These are phyloP conservation scores for Diplodia corticola DNA, from an alignment of 2,329 filamentous ascomycete genomes.

Conservation along the genomic window DNA sequence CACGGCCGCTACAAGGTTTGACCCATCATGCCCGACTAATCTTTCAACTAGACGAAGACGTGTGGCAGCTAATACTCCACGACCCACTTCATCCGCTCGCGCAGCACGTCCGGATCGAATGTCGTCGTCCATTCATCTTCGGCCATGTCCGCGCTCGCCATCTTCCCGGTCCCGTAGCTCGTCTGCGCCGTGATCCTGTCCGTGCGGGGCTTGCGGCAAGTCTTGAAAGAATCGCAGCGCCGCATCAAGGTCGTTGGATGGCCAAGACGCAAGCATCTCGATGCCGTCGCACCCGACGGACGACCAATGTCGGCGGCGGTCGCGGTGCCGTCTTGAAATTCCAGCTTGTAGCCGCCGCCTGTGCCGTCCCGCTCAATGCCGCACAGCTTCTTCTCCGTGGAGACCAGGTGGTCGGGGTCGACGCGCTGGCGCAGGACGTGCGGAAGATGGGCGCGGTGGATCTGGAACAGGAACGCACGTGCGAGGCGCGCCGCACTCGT, in stretches of 20 bases:
- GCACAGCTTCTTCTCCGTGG: neutral
- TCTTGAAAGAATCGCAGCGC: slow-evolving; percentile 41
- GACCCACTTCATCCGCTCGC: neutral
- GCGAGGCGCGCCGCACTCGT: slow-evolving; percentile 14
- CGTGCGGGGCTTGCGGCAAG: slow-evolving; percentile 39
- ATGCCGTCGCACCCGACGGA: neutral
- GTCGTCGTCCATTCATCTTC: slow-evolving; percentile 20
- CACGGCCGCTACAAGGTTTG: too few species aligned
- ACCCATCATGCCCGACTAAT: too few species aligned
- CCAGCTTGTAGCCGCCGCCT: neutral
- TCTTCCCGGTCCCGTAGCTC: slow-evolving; percentile 39
- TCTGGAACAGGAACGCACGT: slow-evolving; percentile 17
- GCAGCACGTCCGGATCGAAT: neutral
- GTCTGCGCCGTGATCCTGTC: slow-evolving; percentile 38
- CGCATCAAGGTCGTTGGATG: slow-evolving; percentile 26
- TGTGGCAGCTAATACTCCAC: slow-evolving; percentile 23
- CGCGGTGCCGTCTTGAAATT: neutral
- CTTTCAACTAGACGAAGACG: too few species aligned
- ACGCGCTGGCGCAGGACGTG: neutral
- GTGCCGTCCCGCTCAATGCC: neutral
- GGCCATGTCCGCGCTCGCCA: slow-evolving; percentile 38
- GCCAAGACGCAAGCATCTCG: neutral
- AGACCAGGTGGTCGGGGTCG: neutral
- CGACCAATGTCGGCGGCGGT: neutral
- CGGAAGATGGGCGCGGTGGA: slow-evolving; percentile 4